These are phyloP conservation scores for Neofusicoccum cordaticola DNA, from an alignment of 2,329 filamentous ascomycete genomes.

Conservation along the genomic window DNA sequence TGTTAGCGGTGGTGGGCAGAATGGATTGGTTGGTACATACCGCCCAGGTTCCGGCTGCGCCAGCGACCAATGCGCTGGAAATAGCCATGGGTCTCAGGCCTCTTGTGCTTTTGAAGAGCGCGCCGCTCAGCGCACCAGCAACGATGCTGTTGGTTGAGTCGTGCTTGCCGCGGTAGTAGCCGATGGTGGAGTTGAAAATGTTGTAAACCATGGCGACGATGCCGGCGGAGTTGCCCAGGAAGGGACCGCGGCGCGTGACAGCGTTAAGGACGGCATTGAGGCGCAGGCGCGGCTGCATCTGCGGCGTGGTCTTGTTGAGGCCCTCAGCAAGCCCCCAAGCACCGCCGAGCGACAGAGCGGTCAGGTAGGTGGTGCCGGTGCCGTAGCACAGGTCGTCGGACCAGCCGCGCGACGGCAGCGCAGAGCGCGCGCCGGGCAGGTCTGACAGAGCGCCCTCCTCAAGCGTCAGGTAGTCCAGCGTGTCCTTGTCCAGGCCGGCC, in stretches of 20 bases:
- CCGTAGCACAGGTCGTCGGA: constrained; percentile 98
- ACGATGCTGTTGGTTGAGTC: constrained; percentile 85
- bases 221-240: constrained; percentile 92
- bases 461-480: constrained; percentile 89
- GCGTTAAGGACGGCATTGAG: constrained; percentile 94
- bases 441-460: constrained; percentile 88
- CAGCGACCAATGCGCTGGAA: constrained; percentile 83
- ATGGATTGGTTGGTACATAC: constrained; percentile 54
- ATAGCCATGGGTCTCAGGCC: constrained; percentile 91
- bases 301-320: constrained; percentile 65
- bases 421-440: constrained; percentile 79
- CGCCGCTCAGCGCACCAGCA: constrained; percentile 83
- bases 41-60: constrained; percentile 82
- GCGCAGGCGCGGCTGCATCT: constrained; percentile 83
- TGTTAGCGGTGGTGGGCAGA: neutral
- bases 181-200: constrained; percentile 50
- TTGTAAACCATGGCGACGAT: constrained; percentile 97
- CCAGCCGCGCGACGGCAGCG: constrained; percentile 92
- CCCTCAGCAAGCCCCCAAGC: constrained; percentile 92
- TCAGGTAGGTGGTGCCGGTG: constrained; percentile 88
- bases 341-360: constrained; percentile 82
- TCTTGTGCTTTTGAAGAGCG: constrained; percentile 94
- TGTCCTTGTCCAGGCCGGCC: constrained; percentile 86
- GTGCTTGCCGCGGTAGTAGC: constrained; percentile 39
- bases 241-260: constrained; percentile 87